Conservation (phyloP, 2,329 filamentous ascomycete species). For the Calonectria multiphialidica region DNA sequence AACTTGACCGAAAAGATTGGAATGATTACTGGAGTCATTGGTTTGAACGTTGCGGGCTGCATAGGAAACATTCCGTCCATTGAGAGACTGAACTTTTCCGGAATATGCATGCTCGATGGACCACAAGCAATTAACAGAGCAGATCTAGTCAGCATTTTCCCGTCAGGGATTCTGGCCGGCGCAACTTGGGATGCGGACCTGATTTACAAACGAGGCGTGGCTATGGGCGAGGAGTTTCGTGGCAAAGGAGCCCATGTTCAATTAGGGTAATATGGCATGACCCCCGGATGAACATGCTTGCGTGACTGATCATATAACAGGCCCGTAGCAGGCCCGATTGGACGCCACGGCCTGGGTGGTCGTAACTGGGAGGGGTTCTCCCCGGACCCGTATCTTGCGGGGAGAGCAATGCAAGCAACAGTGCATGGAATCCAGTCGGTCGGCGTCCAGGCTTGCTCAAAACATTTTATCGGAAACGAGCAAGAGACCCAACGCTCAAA, state of each 20-base stretch:
- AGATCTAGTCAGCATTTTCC: not conserved
- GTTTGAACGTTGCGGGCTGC: not conserved
- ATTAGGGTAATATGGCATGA: not conserved
- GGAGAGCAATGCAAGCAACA: constrained; percentile 69
- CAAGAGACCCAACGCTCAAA: constrained; percentile 54
- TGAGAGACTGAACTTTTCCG: constrained; percentile 5
- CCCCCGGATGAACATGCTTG: not conserved
- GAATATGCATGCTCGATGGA: constrained; percentile 8
- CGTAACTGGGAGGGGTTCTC: constrained; percentile 73
- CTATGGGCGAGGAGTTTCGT: not conserved
- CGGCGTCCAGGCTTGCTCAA: constrained; percentile 75
- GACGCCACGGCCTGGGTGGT: constrained; percentile 51
- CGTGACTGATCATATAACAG: not conserved
- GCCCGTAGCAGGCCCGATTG: constrained; percentile 47
- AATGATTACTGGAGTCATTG: not conserved
- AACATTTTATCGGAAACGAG: constrained; percentile 53
- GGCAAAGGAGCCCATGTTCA: constrained; percentile 4
- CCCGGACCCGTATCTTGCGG: constrained; percentile 78
- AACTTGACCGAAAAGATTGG: constrained; percentile 6
- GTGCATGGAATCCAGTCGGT: constrained; percentile 77
- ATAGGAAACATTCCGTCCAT: not conserved
- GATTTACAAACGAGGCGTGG: not conserved
- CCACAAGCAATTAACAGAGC: constrained; percentile 58
- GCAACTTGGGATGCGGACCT: constrained; percentile 12
- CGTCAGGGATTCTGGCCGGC: not conserved